A percentile compares a stretch with the other conserved stretches of the same genome.
Conservation (phyloP, 2,329 filamentous ascomycete species). For the Calonectria henricotiae region DNA sequence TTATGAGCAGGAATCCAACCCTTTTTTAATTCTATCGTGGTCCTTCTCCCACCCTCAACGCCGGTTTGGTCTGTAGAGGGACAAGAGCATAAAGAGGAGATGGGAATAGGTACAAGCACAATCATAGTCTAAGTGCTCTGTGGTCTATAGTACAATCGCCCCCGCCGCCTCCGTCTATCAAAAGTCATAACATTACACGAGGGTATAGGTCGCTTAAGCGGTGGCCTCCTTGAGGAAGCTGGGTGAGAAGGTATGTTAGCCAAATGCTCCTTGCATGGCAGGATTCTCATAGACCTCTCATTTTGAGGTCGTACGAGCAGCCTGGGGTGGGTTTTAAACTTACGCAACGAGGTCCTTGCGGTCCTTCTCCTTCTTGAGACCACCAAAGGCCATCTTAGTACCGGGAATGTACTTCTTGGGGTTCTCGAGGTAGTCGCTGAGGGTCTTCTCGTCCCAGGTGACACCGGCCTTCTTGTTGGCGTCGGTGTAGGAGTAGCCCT, state of each 20-base stretch:
- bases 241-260: constrained; percentile 50
- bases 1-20: constrained; percentile 40
- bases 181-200: constrained; percentile 58
- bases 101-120: constrained; percentile 57
- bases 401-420: constrained; percentile 99
- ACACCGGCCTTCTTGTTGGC: constrained; percentile 99
- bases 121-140: constrained; percentile 52
- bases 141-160: constrained; percentile 62
- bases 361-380: constrained; percentile 99
- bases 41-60: constrained; percentile 45
- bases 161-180: constrained; percentile 58
- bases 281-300: constrained; percentile 15
- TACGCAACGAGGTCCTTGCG: constrained; percentile 99
- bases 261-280: background rate
- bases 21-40: constrained; percentile 30
- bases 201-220: constrained; percentile 69
- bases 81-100: constrained; percentile 57
- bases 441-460: constrained; percentile 86
- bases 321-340: constrained; percentile 58
- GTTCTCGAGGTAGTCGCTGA: constrained; percentile 99
- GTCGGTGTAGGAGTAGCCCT: constrained; percentile 97
- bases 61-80: constrained; percentile 39
- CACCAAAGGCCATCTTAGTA: constrained; percentile 99
- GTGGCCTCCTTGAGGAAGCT: constrained; percentile 81
- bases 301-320: constrained; percentile 4